Base-by-base conservation (phyloP, 768 basidiomycete species). In the Boletus vinaceobasis region DNA sequence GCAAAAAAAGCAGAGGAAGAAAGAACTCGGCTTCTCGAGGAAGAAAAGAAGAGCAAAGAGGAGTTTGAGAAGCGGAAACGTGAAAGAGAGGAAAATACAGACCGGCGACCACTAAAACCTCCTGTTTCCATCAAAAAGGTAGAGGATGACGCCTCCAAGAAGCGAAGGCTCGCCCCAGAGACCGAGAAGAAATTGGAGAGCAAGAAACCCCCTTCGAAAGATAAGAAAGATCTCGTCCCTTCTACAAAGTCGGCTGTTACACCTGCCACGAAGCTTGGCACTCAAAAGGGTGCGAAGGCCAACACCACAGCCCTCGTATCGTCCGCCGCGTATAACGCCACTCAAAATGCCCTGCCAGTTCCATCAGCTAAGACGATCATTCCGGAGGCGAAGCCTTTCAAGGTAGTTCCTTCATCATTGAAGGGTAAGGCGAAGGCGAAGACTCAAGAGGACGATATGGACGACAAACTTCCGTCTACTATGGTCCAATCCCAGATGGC, bases 1-100 rank as follows among this genome's bases (percentile, higher is more conserved):
- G 85, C 88, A 66, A 79, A 85, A 65, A 94, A 93, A 69, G 86
- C 79, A 1, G 89, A 90, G 47, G 89, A 91, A 62, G 90, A 90
- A 68, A 87, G 81, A 66, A 70, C 75, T 1, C 81, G 80, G 32
- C 72, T 76, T 31, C 69, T 78, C 44, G 88, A 90, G 37, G 82
- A 87, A 59, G 90, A 92, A 56, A 80, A 78, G 59, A 90, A 82
- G 70, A 68, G 77, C 63, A 90, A 82, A 64, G 87, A 88, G 47
- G 89, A 91, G 52, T 74, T 76, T 17, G 90, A 93, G 53, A 81
- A 82, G 50, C 79, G 89, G 53, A 93, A 93, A 71, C 83, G 87
- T 63, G 92, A 92, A 65, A 80, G 87, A 38, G 89, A 92, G 59
- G 88, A 92, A 59, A 75, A 79, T 50, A 86, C 85, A 3, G 85